Conservation (phyloP, 495 filamentous ascomycete genomes). For the Corynascus novoguineensis region DNA sequence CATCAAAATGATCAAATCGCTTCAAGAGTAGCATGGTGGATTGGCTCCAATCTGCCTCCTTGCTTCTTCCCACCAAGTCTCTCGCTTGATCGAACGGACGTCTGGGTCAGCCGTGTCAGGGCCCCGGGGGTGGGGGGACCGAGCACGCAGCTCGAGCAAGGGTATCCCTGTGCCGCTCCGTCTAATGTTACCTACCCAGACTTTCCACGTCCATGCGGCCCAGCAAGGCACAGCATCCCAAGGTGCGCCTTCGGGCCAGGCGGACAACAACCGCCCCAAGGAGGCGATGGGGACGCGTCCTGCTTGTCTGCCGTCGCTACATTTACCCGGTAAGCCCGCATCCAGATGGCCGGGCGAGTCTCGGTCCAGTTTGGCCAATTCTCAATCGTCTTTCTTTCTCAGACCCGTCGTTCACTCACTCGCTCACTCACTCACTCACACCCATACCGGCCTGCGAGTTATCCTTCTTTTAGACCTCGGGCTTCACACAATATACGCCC, state of each 20-base stretch:
- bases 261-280: conserved; percentile 21
- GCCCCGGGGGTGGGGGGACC: conserved; percentile 1
- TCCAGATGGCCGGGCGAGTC: conserved; percentile 8
- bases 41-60: conserved; percentile 7
- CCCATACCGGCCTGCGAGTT: background rate
- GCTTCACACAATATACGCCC: background rate
- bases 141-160: background rate
- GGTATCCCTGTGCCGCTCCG: background rate
- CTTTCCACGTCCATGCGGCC: background rate
- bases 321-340: conserved; percentile 26
- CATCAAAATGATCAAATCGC: background rate
- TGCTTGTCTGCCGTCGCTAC: conserved; percentile 16
- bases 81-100: background rate
- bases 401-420: background rate
- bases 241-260: conserved; percentile 16
- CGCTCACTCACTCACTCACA: background rate
- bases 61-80: background rate
- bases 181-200: background rate
- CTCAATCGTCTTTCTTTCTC: background rate
- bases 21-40: background rate
- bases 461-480: background rate
- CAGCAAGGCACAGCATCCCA: conserved; percentile 21
- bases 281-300: conserved; percentile 21
- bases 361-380: conserved; percentile 9
- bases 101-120: background rate